Base-by-base conservation (phyloP, 2,329 filamentous ascomycete genomes). In the Daldinia sp. region DNA sequence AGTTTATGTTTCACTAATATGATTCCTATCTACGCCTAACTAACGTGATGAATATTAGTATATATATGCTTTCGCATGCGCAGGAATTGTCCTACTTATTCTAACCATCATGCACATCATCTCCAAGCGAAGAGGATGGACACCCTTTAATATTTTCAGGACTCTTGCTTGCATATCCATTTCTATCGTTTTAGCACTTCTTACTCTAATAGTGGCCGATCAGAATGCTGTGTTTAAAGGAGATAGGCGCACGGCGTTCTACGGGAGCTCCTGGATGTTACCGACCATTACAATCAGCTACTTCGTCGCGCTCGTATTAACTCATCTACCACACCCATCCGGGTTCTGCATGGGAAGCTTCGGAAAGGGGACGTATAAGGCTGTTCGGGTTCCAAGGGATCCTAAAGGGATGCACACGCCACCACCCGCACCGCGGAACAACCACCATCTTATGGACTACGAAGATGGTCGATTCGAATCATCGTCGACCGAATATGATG, bases 41-140 rank as follows among this genome's bases (percentile, higher is more conserved):
- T 66, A 52, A 67, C 39, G 34, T 25, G 17, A 15, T 43, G n/a
- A n/a, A 27, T n/a, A 15, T 21, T 8, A 73, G 71, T 74, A 69
- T 43, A 68, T 73, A 27, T 74, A 74, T 45, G 56, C 68, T 3
- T 74, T 74, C 37, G 67, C 68, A 7, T 70, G 70, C 7, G 71
- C 72, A n/a, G 71, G 71, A 1, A 64, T 72, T 7, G 71, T 74
- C 19, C 51, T 74, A 5, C 57, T 74, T 7, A 67, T 74, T 45
- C 53, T 74, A n/a, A 73, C 68, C 3, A 61, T 72, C 30, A 73
- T 74, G 67, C 72, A 74, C 59, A 55, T 69, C 48, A 71, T 73
- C 13, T 73, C 71, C 1, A 74, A 74, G 59, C 62, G 64, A 11
- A 66, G 54, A 27, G 72, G 72, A 7, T 74, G 72, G 72, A 64